These are phyloP conservation scores for Fusarium duplospermum DNA, from an alignment of 2,329 filamentous ascomycete genomes.

Conservation along the genomic window DNA sequence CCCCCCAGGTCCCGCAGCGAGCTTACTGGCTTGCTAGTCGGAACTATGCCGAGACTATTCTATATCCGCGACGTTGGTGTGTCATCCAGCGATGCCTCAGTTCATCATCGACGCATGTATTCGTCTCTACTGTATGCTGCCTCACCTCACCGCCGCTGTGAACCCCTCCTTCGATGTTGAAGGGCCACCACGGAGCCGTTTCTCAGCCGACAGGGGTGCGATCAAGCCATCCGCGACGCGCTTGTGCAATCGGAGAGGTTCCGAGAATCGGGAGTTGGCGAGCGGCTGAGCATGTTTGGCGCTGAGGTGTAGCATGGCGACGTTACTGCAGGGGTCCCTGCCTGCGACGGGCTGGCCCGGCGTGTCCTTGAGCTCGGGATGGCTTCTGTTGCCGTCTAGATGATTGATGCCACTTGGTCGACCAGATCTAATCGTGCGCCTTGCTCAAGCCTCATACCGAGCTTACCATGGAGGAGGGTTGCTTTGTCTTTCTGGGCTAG, in stretches of 20 bases:
- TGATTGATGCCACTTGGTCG: conserved; percentile 11
- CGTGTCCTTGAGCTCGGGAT: conserved; percentile 31
- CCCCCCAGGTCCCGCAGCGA: background rate
- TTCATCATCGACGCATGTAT: conserved; percentile 45
- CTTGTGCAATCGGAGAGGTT: conserved; percentile 42
- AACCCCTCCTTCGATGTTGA: conserved; percentile 35
- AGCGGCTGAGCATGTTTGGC: conserved; percentile 44
- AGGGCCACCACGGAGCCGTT: conserved; percentile 46
- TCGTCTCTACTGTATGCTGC: conserved; percentile 43
- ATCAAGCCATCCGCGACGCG: conserved; percentile 32
- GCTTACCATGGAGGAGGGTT: conserved; percentile 22
- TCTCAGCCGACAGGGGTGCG: conserved; percentile 38
- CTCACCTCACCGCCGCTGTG: conserved; percentile 43
- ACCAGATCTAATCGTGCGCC: conserved; percentile 22
- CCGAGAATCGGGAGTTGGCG: conserved; percentile 33
- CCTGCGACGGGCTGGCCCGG: conserved; percentile 18
- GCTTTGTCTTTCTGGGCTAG: conserved; percentile 29
- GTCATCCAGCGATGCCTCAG: conserved; percentile 39
- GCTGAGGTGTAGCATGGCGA: conserved; percentile 40
- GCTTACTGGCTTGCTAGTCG: background rate
- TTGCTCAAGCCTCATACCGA: conserved; percentile 19
- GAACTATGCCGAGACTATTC: conserved; percentile 36
- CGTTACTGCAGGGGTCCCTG: conserved; percentile 4
- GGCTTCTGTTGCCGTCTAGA: conserved; percentile 23
- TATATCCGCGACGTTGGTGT: conserved; percentile 39